Conservation (phyloP, 495 filamentous ascomycete genomes). For the Beverwykella pulmonaria region DNA sequence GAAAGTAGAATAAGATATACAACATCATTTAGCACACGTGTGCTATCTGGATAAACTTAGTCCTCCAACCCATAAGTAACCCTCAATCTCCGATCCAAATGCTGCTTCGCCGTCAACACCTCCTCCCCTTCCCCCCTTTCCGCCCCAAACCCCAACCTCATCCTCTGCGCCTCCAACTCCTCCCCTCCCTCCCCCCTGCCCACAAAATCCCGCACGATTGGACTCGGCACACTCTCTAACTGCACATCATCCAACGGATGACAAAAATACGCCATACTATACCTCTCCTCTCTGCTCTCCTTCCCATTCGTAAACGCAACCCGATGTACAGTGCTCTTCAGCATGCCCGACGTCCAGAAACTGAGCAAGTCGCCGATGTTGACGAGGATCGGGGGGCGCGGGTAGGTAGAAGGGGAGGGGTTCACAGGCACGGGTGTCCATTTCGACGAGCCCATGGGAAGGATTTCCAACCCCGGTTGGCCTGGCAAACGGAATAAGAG, state of each 20-base stretch:
- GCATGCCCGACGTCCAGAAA: constrained; percentile 87
- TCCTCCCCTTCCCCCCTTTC: constrained; percentile 44
- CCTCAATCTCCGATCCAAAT: constrained; percentile 72
- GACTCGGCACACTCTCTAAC: constrained; percentile 75
- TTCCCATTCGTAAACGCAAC: constrained; percentile 70
- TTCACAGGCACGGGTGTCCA: constrained; percentile 68
- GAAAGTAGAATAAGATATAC: no score
- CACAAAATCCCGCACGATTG: constrained; percentile 51
- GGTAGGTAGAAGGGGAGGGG: constrained; percentile 41
- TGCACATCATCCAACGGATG: constrained; percentile 76
- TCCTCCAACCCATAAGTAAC: constrained; percentile 70
- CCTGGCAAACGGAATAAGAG: constrained; percentile 77
- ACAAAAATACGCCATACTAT: constrained; percentile 90
- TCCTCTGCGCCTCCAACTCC: constrained; percentile 35
- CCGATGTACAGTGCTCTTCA: constrained; percentile 84
- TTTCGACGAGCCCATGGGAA: constrained; percentile 52
- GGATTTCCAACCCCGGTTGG: constrained; percentile 86
- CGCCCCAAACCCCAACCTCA: constrained; percentile 48
- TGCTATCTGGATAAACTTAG: neutral
- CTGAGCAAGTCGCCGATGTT: constrained; percentile 91
- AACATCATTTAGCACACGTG: no score
- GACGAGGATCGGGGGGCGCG: constrained; percentile 68
- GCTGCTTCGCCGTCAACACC: constrained; percentile 78
- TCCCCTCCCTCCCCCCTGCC: constrained; percentile 41
- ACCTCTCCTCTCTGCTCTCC: constrained; percentile 73